These are phyloP conservation scores for Yarrowia deformans DNA, from an alignment of 805 yeast genomes.

Conservation along the genomic window DNA sequence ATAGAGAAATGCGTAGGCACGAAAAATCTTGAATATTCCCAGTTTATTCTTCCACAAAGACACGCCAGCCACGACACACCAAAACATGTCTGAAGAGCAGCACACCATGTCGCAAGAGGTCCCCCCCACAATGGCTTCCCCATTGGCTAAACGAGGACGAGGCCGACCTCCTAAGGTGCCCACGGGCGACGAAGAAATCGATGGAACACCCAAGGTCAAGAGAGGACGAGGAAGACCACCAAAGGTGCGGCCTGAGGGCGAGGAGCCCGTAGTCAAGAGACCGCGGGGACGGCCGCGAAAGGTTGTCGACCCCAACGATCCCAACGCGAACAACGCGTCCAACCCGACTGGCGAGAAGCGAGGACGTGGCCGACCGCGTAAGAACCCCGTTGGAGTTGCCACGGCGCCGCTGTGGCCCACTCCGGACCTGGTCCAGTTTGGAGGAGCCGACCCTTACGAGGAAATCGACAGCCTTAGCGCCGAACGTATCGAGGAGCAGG, in stretches of 20 bases:
- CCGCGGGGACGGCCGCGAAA: slow-evolving; percentile 38
- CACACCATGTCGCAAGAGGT: slow-evolving; percentile 5
- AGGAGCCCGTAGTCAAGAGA: slow-evolving; percentile 23
- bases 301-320: slow-evolving; percentile 4
- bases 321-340: slow-evolving; percentile 31
- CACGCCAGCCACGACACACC: slow-evolving; percentile 7
- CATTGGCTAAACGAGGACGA: slow-evolving; percentile 25
- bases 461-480: background rate
- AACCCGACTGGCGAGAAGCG: slow-evolving; percentile 1
- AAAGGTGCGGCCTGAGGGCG: slow-evolving; percentile 33
- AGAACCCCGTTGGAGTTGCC: background rate
- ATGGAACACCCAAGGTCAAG: slow-evolving; percentile 27
- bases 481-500: slow-evolving; percentile 19
- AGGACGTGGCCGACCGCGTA: slow-evolving; percentile 37
- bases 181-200: background rate
- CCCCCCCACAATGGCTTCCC: background rate
- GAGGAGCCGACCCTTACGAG: slow-evolving; percentile 36
- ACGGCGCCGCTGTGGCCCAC: slow-evolving; percentile 21
- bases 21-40: slow-evolving; percentile 1
- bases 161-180: slow-evolving; percentile 37
- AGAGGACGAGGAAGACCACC: slow-evolving; percentile 36
- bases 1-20: slow-evolving; percentile 7
- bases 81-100: slow-evolving; percentile 21
- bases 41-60: background rate
- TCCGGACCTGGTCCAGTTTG: slow-evolving; percentile 23